Conservation (phyloP, 2,329 filamentous ascomycete species). For the Calonectria pseudoreteaudii region DNA sequence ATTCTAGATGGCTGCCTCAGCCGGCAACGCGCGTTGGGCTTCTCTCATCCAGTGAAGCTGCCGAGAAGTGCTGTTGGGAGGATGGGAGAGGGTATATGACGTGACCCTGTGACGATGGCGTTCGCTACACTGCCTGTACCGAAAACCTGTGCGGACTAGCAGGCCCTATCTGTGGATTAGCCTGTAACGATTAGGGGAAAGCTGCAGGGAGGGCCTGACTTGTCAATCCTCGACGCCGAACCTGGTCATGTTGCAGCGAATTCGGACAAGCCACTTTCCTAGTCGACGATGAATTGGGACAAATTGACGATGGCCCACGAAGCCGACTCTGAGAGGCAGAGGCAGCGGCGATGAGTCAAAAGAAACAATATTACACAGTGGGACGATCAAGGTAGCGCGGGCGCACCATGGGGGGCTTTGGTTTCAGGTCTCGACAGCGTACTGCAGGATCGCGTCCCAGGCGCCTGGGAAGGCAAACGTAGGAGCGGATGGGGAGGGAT, state of each 20-base stretch:
- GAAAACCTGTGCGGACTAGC: background rate
- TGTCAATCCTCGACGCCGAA: conserved; percentile 16
- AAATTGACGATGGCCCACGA: background rate
- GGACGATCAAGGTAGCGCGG: background rate
- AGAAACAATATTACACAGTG: background rate
- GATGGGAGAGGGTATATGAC: background rate
- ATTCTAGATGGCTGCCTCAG: background rate
- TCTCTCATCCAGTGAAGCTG: background rate
- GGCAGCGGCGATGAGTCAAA: conserved; percentile 7
- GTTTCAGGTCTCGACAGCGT: conserved; percentile 15
- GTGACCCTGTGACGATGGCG: conserved; percentile 10
- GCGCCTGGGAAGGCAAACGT: background rate
- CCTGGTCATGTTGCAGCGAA: background rate
- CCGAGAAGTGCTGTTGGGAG: background rate
- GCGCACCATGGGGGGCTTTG: background rate
- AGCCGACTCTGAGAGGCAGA: background rate
- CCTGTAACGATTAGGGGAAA: background rate
- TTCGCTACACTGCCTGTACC: background rate
- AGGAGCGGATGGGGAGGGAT: background rate
- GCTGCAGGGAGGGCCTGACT: conserved; percentile 11
- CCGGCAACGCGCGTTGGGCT: background rate
- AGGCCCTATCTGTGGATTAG: background rate
- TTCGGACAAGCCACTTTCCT: conserved; percentile 7
- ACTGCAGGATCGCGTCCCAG: background rate
- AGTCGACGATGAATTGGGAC: background rate